phyloP scores from a whole-genome alignment of 805 yeast species.

The Candida maris region DNA sequence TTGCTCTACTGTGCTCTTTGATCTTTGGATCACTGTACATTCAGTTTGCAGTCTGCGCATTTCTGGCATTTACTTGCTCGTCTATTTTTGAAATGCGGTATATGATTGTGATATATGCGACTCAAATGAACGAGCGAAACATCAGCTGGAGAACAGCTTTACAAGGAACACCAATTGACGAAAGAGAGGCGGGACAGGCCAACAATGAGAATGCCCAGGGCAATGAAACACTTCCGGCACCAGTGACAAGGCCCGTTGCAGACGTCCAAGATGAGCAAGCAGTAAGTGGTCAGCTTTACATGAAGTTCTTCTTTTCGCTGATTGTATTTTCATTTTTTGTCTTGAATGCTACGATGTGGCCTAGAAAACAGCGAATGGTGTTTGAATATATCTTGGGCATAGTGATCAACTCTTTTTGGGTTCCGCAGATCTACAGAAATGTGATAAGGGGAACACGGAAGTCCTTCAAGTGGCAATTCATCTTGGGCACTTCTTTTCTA shows the following conservation, averaged over 20 bases:
- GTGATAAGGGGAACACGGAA: conserved; percentile 63
- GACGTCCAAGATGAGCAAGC: conserved; percentile 48
- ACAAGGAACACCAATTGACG: conserved; percentile 53
- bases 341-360: conserved; percentile 60
- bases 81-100: conserved; percentile 74
- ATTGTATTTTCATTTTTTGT: conserved; percentile 55
- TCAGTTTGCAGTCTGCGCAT: conserved; percentile 65
- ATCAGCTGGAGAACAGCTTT: conserved; percentile 64
- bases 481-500: conserved; percentile 61
- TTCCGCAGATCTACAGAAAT: conserved; percentile 84
- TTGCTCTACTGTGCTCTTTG: conserved; percentile 57
- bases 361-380: conserved; percentile 45
- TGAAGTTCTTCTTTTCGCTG: conserved; percentile 51
- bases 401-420: conserved; percentile 69
- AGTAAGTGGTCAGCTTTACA: conserved; percentile 54
- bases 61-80: conserved; percentile 64
- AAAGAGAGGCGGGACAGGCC: conserved; percentile 16
- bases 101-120: conserved; percentile 58
- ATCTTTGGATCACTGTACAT: conserved; percentile 55
- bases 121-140: conserved; percentile 70
- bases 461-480: conserved; percentile 70
- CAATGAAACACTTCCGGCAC: conserved; percentile 20
- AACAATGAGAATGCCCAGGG: conserved; percentile 12
- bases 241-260: conserved; percentile 20
- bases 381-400: conserved; percentile 57